Conservation (phyloP, 2,329 filamentous ascomycete species). For the Botrytis elliptica region DNA sequence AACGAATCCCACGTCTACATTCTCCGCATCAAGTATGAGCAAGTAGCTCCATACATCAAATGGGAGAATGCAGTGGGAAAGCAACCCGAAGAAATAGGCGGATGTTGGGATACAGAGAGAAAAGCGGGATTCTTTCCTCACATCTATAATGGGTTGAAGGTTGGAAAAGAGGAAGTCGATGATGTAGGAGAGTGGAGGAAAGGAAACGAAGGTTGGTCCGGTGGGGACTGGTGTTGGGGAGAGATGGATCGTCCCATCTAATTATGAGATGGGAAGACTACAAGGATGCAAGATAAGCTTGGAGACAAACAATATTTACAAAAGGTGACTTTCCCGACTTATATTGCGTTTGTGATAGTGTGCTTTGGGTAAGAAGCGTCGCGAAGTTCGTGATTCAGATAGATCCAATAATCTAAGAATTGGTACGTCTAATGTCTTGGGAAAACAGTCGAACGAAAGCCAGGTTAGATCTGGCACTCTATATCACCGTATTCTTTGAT, state of each 20-base stretch:
- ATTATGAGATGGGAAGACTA: not conserved
- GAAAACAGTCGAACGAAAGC: not conserved
- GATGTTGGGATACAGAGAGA: conserved; percentile 34
- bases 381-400: not conserved
- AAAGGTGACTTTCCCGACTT: not conserved
- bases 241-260: not conserved
- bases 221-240: conserved; percentile 31
- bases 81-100: conserved; percentile 28
- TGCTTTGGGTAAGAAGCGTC: not conserved
- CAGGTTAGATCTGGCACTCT: not conserved
- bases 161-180: conserved; percentile 35
- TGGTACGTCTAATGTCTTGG: not conserved
- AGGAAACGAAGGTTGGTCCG: conserved; percentile 25
- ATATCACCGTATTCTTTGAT: not conserved
- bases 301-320: no score
- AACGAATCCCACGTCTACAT: conserved; percentile 29
- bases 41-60: conserved; percentile 29
- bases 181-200: conserved; percentile 28
- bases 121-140: conserved; percentile 34
- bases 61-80: conserved; percentile 34
- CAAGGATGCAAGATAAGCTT: not conserved
- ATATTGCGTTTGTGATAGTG: no score
- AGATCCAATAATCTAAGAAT: not conserved
- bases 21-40: conserved; percentile 31
- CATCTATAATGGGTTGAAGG: conserved; percentile 34